phyloP scores from a whole-genome alignment of 331 rosid species.

The Quercus tomentella region DNA sequence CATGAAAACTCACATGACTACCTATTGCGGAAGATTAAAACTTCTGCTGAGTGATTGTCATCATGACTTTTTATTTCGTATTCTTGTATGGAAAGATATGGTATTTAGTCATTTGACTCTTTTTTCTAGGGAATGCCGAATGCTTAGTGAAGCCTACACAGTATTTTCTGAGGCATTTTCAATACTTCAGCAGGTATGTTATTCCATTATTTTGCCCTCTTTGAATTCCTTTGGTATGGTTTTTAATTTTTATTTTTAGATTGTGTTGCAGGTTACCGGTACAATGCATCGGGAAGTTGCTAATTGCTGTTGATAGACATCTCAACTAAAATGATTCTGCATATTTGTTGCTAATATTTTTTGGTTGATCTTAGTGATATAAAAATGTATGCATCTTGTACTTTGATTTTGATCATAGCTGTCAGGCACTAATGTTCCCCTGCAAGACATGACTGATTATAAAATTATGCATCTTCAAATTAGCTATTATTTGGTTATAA shows the following conservation, averaged over 20 bases:
- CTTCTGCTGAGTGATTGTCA: not conserved
- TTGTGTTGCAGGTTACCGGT: constrained; percentile 78
- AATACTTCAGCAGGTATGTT: constrained; percentile 85
- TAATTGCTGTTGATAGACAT: constrained; percentile 83
- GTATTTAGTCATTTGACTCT: not conserved
- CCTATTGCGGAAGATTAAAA: not conserved
- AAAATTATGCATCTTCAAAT: not conserved
- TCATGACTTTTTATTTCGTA: not conserved
- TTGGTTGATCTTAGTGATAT: not conserved
- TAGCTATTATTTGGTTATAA: not conserved
- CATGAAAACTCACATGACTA: not conserved
- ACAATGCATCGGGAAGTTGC: constrained; percentile 99
- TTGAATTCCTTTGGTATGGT: not conserved
- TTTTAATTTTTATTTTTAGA: not conserved
- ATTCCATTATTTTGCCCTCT: constrained; percentile 10
- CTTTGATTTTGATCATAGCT: constrained; percentile 13
- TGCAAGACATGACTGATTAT: not conserved
- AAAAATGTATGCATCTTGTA: not conserved
- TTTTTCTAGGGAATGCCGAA: constrained; percentile 81
- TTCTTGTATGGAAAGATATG: not conserved
- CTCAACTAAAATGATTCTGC: not conserved
- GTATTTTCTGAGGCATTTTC: constrained; percentile 95
- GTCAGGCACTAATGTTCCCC: not conserved
- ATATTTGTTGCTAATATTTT: constrained; percentile 19
- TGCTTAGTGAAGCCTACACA: constrained; percentile 96